phyloP scores from a whole-genome alignment of 306 rosid genomes.

The Begonia loranthoides region DNA sequence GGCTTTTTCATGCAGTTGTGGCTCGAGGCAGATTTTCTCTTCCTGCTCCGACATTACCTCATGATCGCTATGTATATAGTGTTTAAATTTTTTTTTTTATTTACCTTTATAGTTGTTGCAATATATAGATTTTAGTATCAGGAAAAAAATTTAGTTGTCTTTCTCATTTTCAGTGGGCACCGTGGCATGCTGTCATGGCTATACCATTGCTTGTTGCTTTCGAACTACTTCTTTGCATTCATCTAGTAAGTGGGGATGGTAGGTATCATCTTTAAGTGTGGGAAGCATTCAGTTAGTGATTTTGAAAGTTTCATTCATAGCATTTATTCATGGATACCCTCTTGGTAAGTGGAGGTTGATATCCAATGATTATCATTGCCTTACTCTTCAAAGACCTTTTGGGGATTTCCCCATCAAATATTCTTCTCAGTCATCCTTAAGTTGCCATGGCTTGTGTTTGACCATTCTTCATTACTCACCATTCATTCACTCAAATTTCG shows the following conservation, averaged over 20 bases:
- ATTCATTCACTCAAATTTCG: not conserved
- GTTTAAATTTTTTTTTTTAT: not conserved
- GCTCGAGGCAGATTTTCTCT: slow-evolving; percentile 87
- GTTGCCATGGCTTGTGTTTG: too few relatives aligned
- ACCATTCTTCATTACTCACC: not conserved
- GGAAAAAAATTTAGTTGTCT: slow-evolving; percentile 5
- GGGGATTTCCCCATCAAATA: too few relatives aligned
- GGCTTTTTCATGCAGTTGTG: slow-evolving; percentile 67
- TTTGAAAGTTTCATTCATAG: not conserved
- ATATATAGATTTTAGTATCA: slow-evolving; percentile 3
- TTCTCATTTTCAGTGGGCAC: slow-evolving; percentile 78
- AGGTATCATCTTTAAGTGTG: slow-evolving; percentile 14
- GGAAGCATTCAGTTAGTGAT: not conserved
- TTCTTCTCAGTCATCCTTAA: too few relatives aligned
- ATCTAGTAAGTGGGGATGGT: slow-evolving; percentile 59
- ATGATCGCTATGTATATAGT: slow-evolving; percentile 63
- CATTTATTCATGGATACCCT: slow-evolving; percentile 1
- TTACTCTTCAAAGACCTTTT: too few relatives aligned
- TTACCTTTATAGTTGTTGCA: not conserved
- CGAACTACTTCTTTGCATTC: slow-evolving; percentile 78
- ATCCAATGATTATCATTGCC: not conserved
- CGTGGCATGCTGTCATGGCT: slow-evolving; percentile 74
- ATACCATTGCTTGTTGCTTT: slow-evolving; percentile 81
- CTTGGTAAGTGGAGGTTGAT: slow-evolving; percentile 1
- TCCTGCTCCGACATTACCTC: slow-evolving; percentile 84